Evolutionary conservation across 2,329 filamentous ascomycete species (phyloP).

Genomic region (Drechslerella stenobrocha): DNA sequence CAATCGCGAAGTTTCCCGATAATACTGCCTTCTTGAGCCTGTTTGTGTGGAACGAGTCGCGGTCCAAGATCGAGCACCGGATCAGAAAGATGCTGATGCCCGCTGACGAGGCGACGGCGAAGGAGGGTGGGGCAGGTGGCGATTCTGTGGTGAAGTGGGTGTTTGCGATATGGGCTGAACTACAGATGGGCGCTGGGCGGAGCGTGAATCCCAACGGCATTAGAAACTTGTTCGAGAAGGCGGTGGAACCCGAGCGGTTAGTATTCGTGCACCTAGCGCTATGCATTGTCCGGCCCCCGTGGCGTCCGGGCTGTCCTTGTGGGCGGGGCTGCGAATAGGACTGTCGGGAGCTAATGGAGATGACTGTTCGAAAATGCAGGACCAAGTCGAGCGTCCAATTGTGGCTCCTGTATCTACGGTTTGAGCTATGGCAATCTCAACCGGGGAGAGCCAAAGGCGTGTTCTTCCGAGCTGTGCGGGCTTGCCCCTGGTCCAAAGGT

Average conservation of each 20-base stretch:
- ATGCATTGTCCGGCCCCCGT: no score
- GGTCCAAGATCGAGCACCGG: slow-evolving; percentile 73
- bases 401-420: slow-evolving; percentile 62
- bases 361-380: slow-evolving; percentile 50
- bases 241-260: slow-evolving; percentile 55
- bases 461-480: slow-evolving; percentile 62
- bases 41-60: slow-evolving; percentile 72
- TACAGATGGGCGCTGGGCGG: slow-evolving; percentile 55
- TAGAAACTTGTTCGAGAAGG: slow-evolving; percentile 63
- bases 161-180: slow-evolving; percentile 63
- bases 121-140: slow-evolving; percentile 52
- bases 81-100: slow-evolving; percentile 67
- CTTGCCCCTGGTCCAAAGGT: slow-evolving; percentile 66
- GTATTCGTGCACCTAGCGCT: no score
- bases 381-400: slow-evolving; percentile 56
- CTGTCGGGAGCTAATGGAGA: neutral
- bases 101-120: slow-evolving; percentile 52
- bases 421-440: slow-evolving; percentile 58
- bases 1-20: slow-evolving; percentile 68
- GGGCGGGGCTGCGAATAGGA: neutral
- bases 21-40: slow-evolving; percentile 77
- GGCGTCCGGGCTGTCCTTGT: no score
- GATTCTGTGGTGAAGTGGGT: slow-evolving; percentile 60
- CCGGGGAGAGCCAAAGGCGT: slow-evolving; percentile 59
- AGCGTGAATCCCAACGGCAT: slow-evolving; percentile 58